phyloP scores from a whole-genome alignment of 805 yeast species.

The Maudiozyma pseudohumilis region DNA sequence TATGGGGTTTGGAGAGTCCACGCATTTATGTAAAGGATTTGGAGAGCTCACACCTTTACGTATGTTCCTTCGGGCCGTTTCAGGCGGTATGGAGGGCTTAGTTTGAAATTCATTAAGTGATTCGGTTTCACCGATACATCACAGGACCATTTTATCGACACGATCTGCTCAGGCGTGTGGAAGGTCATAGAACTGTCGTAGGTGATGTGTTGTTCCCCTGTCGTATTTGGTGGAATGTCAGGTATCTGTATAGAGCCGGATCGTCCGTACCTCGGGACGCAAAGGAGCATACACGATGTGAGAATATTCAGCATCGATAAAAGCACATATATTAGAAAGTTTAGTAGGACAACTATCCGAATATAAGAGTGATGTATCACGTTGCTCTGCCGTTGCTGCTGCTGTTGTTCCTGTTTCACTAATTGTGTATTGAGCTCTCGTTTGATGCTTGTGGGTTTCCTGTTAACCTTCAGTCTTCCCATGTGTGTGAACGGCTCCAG shows the following conservation, averaged over 20 bases:
- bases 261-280: neutral
- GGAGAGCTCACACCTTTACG: neutral
- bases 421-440: neutral
- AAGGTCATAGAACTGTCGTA: neutral
- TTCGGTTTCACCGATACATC: neutral
- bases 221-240: neutral
- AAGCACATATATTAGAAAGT: neutral
- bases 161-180: neutral
- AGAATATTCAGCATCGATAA: neutral
- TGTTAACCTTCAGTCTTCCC: neutral
- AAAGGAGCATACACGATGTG: neutral
- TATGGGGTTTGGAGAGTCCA: constrained; percentile 12
- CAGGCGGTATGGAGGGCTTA: neutral
- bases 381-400: neutral
- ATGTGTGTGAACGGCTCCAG: neutral
- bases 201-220: neutral
- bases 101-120: neutral
- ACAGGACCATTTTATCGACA: neutral
- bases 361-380: neutral
- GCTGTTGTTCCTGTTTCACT: neutral
- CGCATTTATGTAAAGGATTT: neutral
- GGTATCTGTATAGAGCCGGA: neutral
- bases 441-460: neutral
- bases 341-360: neutral
- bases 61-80: neutral